These are phyloP conservation scores for Talaromyces amestolkiae DNA, from an alignment of 2,329 filamentous ascomycete genomes.

Conservation along the genomic window DNA sequence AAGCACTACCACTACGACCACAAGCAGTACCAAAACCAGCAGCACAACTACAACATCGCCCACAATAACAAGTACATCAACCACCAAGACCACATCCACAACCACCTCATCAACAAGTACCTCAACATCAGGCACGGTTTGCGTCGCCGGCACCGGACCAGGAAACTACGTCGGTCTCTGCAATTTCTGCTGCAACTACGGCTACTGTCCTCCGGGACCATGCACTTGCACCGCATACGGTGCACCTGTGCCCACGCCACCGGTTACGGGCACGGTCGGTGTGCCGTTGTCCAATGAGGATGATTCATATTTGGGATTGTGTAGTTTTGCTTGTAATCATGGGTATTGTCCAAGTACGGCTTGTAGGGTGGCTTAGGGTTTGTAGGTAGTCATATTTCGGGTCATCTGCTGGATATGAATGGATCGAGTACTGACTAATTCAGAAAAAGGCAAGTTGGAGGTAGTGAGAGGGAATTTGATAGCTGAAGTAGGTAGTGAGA, in stretches of 20 bases:
- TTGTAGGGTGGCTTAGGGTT: conserved; percentile 10
- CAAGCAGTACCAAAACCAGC: neutral
- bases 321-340: conserved; percentile 48
- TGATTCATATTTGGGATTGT: conserved; percentile 46
- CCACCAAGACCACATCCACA: neutral
- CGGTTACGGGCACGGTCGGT: conserved; percentile 24
- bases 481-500: neutral
- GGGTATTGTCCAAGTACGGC: conserved; percentile 45
- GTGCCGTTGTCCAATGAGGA: conserved; percentile 25
- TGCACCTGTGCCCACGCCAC: conserved; percentile 25
- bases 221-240: conserved; percentile 32
- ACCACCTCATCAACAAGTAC: conserved; percentile 10
- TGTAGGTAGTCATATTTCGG: neutral
- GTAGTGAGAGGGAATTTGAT: neutral
- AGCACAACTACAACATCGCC: neutral
- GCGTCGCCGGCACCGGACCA: conserved; percentile 30
- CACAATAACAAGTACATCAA: neutral
- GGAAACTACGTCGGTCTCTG: conserved; percentile 33
- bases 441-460: neutral
- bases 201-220: conserved; percentile 32
- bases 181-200: conserved; percentile 31
- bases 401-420: neutral
- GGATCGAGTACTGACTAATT: neutral
- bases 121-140: conserved; percentile 17
- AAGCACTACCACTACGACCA: neutral